Conservation (phyloP, 352 stramenopile species). For the Phytophthora brassicae region DNA sequence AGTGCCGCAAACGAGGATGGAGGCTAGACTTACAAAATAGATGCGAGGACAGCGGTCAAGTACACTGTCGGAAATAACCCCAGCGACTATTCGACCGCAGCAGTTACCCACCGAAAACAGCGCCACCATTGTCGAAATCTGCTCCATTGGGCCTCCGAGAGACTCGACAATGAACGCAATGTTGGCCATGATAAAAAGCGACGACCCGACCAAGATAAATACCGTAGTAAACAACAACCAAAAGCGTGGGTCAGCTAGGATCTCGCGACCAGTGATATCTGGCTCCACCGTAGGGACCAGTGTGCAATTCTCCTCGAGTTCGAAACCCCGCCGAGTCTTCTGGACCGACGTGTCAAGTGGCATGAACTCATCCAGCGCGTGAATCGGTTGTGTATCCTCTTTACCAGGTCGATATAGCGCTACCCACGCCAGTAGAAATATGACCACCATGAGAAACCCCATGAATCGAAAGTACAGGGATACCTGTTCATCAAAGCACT, state of each 20-base stretch:
- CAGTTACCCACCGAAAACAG: conserved; percentile 77
- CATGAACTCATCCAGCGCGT: conserved; percentile 53
- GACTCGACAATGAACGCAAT: conserved; percentile 81
- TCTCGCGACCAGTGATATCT: conserved; percentile 53
- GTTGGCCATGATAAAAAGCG: conserved; percentile 81
- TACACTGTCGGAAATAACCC: conserved; percentile 63
- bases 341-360: conserved; percentile 13
- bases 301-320: conserved; percentile 9
- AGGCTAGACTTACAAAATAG: conserved; percentile 62
- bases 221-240: conserved; percentile 73
- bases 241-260: conserved; percentile 57
- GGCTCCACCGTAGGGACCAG: conserved; percentile 7
- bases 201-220: conserved; percentile 71
- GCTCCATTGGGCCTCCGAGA: conserved; percentile 37
- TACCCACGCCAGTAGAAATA: conserved; percentile 60
- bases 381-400: conserved; percentile 22
- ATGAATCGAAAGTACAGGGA: conserved; percentile 71
- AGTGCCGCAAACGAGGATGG: conserved; percentile 56
- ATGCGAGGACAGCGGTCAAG: conserved; percentile 47
- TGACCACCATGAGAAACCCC: conserved; percentile 46
- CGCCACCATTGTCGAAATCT: conserved; percentile 67
- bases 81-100: conserved; percentile 51
- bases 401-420: conserved; percentile 41
- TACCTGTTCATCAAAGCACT: conserved; percentile 57
- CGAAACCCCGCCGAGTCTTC: not conserved